Evolutionary conservation across 2,329 filamentous ascomycete genomes (phyloP), one percentile per base, ranked within the genome.

Genomic region (Gliomastix tumulicola): DNA sequence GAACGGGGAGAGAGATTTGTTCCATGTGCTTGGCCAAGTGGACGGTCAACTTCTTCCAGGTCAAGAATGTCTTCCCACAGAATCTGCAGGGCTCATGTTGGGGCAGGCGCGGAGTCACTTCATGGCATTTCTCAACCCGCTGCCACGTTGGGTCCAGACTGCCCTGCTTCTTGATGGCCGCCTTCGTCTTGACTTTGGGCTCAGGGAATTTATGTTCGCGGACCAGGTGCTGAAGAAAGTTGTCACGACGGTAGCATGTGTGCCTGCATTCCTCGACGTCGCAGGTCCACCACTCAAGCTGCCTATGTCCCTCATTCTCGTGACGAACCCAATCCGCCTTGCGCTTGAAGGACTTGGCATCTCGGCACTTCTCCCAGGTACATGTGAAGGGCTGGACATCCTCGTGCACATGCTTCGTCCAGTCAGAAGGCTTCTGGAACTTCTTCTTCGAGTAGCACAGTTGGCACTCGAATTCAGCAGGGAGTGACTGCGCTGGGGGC

Each of bases 301-400:
- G 87, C 18, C 89, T 77, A 55, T 96, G 89, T 19, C 84, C 80
- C 59, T 96, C 89, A 48, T 90, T 94, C 55, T 95, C 89, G 51
- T 96, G 89, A 21, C 89, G 77, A 17, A 95, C 88, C 89, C 89
- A 96, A 55, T 96, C 89, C 12, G 89, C 89, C 60, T 95, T 96
- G 33, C 88, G 78, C 62, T 95, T 95, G 68, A 95, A 96, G 23
- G 87, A 88, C 59, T 94, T 94, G 15, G 85, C 80, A 33, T 94
- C 88, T 8, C 76, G 74, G 54, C 89, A 95, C 35, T 78, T 72
- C 3, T 84, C 79, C 65, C 90, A 95, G 0, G 88, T 95, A 60
- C 89, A 96, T 4, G 87, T 94, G 48, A 95, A 95, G 1, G 89
- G 89, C 54, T 92, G 85, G 2, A 95, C 79, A 54, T 96, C 89